phyloP scores from a whole-genome alignment of 2,329 filamentous ascomycete species.

The Trichophyton mentagrophytes region DNA sequence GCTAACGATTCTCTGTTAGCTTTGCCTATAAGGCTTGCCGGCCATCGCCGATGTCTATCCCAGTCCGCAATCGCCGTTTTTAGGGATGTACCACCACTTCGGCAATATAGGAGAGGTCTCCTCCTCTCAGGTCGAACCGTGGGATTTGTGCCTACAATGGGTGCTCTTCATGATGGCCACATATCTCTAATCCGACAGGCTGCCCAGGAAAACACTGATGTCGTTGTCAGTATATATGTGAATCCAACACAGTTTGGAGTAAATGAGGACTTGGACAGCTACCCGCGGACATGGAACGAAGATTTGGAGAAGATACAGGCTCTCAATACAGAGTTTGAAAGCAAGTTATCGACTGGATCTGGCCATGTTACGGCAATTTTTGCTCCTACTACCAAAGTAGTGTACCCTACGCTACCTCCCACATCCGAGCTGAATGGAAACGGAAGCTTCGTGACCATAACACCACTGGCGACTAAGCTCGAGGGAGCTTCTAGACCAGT shows the following conservation, averaged over 20 bases:
- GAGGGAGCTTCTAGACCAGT: slow-evolving; percentile 80
- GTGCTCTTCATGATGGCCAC: slow-evolving; percentile 87
- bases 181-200: slow-evolving; percentile 73
- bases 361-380: slow-evolving; percentile 75
- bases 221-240: slow-evolving; percentile 86
- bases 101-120: slow-evolving; percentile 55
- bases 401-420: slow-evolving; percentile 77
- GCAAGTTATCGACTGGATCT: slow-evolving; percentile 34
- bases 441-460: slow-evolving; percentile 85
- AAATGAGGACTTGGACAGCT: slow-evolving; percentile 74
- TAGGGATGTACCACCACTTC: slow-evolving; percentile 59
- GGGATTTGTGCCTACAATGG: slow-evolving; percentile 92
- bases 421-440: slow-evolving; percentile 58
- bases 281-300: slow-evolving; percentile 76
- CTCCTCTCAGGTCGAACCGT: slow-evolving; percentile 57
- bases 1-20: slow-evolving; percentile 10
- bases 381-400: slow-evolving; percentile 64
- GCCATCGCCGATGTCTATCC: slow-evolving; percentile 11
- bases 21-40: slow-evolving; percentile 5
- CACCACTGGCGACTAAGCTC: slow-evolving; percentile 64
- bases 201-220: slow-evolving; percentile 68
- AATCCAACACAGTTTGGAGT: slow-evolving; percentile 94
- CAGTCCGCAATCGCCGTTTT: slow-evolving; percentile 43
- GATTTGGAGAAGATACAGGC: slow-evolving; percentile 56
- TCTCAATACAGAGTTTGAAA: slow-evolving; percentile 57